These are phyloP conservation scores for Claviceps maximensis DNA, from an alignment of 2,329 filamentous ascomycete genomes.

Conservation along the genomic window DNA sequence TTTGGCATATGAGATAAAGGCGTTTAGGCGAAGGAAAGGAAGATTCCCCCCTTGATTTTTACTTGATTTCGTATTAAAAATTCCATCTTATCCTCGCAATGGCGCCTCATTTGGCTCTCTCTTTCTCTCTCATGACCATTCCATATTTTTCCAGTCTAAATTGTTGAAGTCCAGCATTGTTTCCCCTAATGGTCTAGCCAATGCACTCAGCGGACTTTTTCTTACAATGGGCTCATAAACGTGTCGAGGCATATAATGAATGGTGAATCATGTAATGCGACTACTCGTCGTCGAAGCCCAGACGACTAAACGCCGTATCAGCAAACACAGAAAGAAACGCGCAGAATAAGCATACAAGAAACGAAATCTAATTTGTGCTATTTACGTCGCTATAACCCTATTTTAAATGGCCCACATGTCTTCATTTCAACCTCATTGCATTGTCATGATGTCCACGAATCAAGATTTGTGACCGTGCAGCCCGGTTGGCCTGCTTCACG, in stretches of 20 bases:
- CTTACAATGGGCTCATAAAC: not conserved
- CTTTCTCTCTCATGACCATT: not conserved
- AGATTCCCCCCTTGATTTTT: constrained; percentile 15
- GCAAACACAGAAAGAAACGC: no score
- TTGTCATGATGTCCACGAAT: constrained; percentile 16
- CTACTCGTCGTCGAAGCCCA: not conserved
- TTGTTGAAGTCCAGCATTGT: no score
- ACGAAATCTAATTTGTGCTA: no score
- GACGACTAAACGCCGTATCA: no score
- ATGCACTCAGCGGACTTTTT: not conserved
- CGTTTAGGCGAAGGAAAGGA: constrained; percentile 11
- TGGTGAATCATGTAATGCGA: not conserved
- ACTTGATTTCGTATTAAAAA: not conserved
- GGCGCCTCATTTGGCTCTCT: not conserved
- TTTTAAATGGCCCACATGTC: not conserved
- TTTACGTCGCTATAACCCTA: not conserved
- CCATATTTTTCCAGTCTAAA: no score
- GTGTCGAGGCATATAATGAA: not conserved
- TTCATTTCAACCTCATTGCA: not conserved
- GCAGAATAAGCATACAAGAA: no score
- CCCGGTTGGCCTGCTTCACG: constrained; percentile 28
- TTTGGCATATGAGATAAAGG: constrained; percentile 9
- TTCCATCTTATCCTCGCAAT: not conserved
- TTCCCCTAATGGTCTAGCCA: no score
- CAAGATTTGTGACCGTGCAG: constrained; percentile 22